phyloP scores from a whole-genome alignment of 2,329 filamentous ascomycete species.

The Neobulgaria alba region DNA sequence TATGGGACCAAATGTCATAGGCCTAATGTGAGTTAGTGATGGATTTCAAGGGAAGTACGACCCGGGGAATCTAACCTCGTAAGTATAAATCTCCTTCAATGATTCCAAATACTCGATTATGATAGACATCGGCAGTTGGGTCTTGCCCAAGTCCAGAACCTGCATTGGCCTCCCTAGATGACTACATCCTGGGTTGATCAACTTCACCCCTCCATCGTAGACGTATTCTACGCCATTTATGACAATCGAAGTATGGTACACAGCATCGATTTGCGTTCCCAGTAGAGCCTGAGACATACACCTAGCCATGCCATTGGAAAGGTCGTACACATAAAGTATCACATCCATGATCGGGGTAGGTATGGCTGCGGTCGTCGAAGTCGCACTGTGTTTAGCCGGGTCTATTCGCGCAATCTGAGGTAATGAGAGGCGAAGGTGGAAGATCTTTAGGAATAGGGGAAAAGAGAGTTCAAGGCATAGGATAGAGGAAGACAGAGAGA shows the following conservation, averaged over 20 bases:
- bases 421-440: background rate
- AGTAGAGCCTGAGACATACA: conserved; percentile 44
- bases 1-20: conserved; percentile 84
- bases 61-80: conserved; percentile 44
- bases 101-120: conserved; percentile 84
- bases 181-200: conserved; percentile 69
- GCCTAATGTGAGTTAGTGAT: conserved; percentile 40
- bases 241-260: conserved; percentile 91
- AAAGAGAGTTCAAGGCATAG: background rate
- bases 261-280: conserved; percentile 71
- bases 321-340: conserved; percentile 69
- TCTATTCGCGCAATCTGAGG: background rate
- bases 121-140: conserved; percentile 69
- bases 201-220: conserved; percentile 81
- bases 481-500: background rate
- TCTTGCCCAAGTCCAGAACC: conserved; percentile 63
- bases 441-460: background rate
- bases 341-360: conserved; percentile 57
- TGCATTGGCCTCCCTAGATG: conserved; percentile 83
- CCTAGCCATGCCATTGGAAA: conserved; percentile 51
- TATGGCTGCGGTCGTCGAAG: background rate
- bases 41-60: background rate
- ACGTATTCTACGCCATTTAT: conserved; percentile 80
- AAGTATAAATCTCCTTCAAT: conserved; percentile 71
- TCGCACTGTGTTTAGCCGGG: no score